Percentiles rank a stretch among this genome's conserved stretches.
Evolutionary conservation across 1,284 basidiomycete genomes (phyloP).

Genomic region (Marasmius sp.): DNA sequence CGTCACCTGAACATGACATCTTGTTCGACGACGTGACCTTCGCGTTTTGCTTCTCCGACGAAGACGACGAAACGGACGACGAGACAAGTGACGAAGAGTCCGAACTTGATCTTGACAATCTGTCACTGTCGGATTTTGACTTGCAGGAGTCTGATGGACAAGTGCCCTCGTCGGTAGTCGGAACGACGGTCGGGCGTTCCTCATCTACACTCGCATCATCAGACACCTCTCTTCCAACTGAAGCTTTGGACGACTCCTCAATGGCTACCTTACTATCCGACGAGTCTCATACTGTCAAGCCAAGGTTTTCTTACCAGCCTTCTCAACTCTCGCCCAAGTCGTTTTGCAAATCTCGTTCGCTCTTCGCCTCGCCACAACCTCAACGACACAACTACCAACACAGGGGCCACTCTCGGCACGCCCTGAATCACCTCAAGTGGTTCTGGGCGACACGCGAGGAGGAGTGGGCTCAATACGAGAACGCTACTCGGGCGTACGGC

Average conservation of each 20-base stretch:
- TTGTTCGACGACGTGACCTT: slow-evolving; percentile 7
- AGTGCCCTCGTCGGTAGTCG: not conserved
- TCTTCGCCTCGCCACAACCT: slow-evolving; percentile 14
- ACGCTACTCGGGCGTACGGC: slow-evolving; percentile 30
- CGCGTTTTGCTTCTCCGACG: slow-evolving; percentile 6
- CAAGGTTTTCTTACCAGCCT: slow-evolving; percentile 11
- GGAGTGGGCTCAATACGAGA: slow-evolving; percentile 44
- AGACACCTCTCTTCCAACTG: not conserved
- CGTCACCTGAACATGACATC: too few species aligned
- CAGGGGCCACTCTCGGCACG: slow-evolving; percentile 59
- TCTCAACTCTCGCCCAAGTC: slow-evolving; percentile 8
- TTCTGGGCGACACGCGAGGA: slow-evolving; percentile 57
- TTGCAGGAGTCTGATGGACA: not conserved
- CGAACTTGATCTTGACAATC: slow-evolving; percentile 10
- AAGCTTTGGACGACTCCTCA: not conserved
- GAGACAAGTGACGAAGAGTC: slow-evolving; percentile 6
- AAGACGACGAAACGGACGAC: slow-evolving; percentile 1
- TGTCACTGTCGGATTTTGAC: slow-evolving; percentile 8
- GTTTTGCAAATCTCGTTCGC: not conserved
- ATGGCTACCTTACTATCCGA: not conserved
- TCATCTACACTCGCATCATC: not conserved
- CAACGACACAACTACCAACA: slow-evolving; percentile 38
- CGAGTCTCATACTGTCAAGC: not conserved
- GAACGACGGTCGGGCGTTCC: not conserved
- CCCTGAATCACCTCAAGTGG: slow-evolving; percentile 54